Base-by-base conservation (phyloP, 768 basidiomycete genomes). In the Tremella mesenterica region DNA sequence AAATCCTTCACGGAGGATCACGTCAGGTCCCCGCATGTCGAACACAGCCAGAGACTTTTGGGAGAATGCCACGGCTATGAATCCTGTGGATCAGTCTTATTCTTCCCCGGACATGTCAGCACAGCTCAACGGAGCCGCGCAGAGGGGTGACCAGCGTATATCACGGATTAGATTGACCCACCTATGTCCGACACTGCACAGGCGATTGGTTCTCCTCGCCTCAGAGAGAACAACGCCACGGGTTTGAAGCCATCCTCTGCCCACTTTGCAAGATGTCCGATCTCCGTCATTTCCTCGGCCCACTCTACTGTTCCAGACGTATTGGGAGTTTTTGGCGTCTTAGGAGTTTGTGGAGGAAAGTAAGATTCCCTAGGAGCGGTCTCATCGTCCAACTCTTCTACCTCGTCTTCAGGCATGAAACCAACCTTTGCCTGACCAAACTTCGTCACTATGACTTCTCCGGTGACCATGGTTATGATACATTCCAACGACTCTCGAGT, bases 181-280 rank as follows among this genome's bases (percentile, higher is more conserved):
- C 89, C 89, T 44, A 86, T 80, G 66, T 88, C 83, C 10, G 83
- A 83, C 12, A 86, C 69, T 5, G 84, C 81, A 64, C 78, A 81
- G 18, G 80, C 77, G 4, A 78, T 76, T 2, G 81, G 75, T 0
- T 75, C 73, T 1, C 81, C 81, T 28, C 75, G 75, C 21, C 73
- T 71, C 30, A 80, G 69, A 26, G 75, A 73, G 28, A 89, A 69
- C 56, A 85, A 76, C 44, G 85, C 79, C 53, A 78, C 79, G 0
- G 87, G 86, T 27, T 75, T 76, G 56, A 83, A 83, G 29, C 79
- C 77, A 38, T 76, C 75, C 8, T 68, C 73, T 26, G 61, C 56
- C 53, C 58, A 64, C 9, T 66, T 70, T 9, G 75, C 66, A 27
- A 83, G 61, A 65, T 84, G 81, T 1, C 76, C 75, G 23, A 85